Evolutionary conservation across 371 early-diverging fungal genomes (phyloP).

Genomic region (Phascolomyces articulosus): DNA sequence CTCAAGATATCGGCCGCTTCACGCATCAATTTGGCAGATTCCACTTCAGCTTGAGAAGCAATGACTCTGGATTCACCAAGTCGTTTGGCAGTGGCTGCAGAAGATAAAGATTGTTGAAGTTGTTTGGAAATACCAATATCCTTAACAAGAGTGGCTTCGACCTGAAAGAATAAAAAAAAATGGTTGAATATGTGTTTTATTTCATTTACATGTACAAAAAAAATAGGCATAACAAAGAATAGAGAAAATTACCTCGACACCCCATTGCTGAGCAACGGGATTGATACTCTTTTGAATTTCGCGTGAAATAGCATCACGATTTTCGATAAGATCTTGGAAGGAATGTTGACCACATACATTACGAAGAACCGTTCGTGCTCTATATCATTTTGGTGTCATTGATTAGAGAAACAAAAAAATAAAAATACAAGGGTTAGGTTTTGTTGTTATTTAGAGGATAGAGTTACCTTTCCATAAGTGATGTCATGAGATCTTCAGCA

Average conservation of each 20-base stretch:
- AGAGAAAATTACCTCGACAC: conserved; percentile 71
- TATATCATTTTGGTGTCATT: conserved; percentile 10
- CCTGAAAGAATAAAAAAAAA: conserved; percentile 28
- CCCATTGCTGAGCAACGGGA: conserved; percentile 62
- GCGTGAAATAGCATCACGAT: conserved; percentile 83
- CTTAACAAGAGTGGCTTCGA: conserved; percentile 85
- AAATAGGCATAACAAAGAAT: too few species aligned
- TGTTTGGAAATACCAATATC: conserved; percentile 77
- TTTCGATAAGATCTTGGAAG: conserved; percentile 81
- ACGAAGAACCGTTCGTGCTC: conserved; percentile 72
- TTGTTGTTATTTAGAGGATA: neutral
- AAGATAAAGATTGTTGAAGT: conserved; percentile 79
- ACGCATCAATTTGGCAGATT: conserved; percentile 91
- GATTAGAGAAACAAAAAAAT: too few species aligned
- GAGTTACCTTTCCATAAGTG: conserved; percentile 74
- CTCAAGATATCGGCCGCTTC: conserved; percentile 83
- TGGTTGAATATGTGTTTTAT: too few species aligned
- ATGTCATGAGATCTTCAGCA: conserved; percentile 74
- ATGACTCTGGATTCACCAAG: conserved; percentile 91
- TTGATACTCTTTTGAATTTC: conserved; percentile 79
- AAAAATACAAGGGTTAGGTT: too few species aligned
- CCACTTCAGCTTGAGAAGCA: conserved; percentile 90
- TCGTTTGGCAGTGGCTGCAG: conserved; percentile 88
- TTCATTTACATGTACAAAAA: too few species aligned
- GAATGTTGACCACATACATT: conserved; percentile 64